phyloP scores from a whole-genome alignment of 139 green algal species.

The Tetradesmus lagerheimii region DNA sequence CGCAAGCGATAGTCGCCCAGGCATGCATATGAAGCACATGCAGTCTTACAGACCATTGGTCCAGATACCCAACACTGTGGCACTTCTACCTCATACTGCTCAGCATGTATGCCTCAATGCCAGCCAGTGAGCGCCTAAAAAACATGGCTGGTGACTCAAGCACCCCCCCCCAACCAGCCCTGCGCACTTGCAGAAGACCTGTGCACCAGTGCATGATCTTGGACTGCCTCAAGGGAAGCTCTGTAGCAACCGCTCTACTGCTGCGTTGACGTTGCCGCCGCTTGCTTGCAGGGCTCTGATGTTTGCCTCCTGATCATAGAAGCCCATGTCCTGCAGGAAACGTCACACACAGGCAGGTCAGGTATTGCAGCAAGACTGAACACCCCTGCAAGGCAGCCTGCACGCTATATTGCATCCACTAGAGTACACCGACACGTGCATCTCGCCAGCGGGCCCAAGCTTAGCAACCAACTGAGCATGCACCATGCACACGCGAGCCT shows the following conservation, averaged over 20 bases:
- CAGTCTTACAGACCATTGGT: too few species aligned
- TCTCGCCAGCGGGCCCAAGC: background rate
- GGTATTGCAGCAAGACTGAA: background rate
- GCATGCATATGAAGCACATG: too few species aligned
- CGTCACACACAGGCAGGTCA: background rate
- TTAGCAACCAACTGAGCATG: background rate
- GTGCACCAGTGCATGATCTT: too few species aligned
- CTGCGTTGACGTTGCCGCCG: constrained; percentile 91
- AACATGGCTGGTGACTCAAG: too few species aligned
- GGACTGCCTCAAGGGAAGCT: background rate
- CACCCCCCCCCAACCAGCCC: too few species aligned
- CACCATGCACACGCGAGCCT: background rate
- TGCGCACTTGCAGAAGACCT: background rate
- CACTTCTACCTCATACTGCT: too few species aligned
- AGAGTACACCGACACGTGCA: too few species aligned
- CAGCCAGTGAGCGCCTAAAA: too few species aligned
- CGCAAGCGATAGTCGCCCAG: too few species aligned
- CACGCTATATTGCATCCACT: too few species aligned
- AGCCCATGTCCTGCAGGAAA: constrained; percentile 90
- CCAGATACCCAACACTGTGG: too few species aligned
- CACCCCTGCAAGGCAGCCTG: background rate
- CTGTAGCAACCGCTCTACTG: constrained; percentile 88
- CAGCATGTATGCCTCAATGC: too few species aligned
- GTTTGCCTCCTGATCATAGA: constrained; percentile 81
- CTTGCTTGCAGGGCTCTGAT: constrained; percentile 77